phyloP scores from a whole-genome alignment of 129 eudicot species.

The Lactuca sativa region DNA sequence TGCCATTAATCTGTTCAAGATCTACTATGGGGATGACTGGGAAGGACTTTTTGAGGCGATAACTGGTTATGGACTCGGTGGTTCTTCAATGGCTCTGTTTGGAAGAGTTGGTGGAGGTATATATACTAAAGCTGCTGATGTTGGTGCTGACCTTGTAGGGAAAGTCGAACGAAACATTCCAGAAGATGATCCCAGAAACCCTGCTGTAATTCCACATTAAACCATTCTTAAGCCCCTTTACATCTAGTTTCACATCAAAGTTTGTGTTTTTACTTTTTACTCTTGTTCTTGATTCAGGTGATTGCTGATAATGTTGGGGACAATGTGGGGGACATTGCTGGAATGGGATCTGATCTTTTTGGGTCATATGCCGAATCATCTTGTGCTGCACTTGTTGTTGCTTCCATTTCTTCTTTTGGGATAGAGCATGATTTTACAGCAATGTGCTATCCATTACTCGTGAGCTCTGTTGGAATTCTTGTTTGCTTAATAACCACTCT shows the following conservation, averaged over 20 bases:
- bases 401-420: slow-evolving; percentile 80
- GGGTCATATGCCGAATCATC: slow-evolving; percentile 83
- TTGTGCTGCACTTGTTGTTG: slow-evolving; percentile 82
- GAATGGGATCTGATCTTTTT: slow-evolving; percentile 83
- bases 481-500: slow-evolving; percentile 72
- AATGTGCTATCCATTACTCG: slow-evolving; percentile 66
- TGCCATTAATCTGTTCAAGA: slow-evolving; percentile 55
- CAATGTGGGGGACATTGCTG: slow-evolving; percentile 83
- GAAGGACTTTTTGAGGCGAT: slow-evolving; percentile 79
- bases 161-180: slow-evolving; percentile 81
- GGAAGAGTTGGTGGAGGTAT: slow-evolving; percentile 86
- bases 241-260: neutral
- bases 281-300: slow-evolving; percentile 36
- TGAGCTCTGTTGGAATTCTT: slow-evolving; percentile 69
- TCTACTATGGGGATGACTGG: slow-evolving; percentile 82
- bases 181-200: slow-evolving; percentile 80
- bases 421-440: slow-evolving; percentile 62
- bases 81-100: slow-evolving; percentile 80
- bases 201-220: slow-evolving; percentile 56
- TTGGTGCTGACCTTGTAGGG: slow-evolving; percentile 82
- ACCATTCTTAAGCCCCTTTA: neutral
- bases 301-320: slow-evolving; percentile 85
- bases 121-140: slow-evolving; percentile 80
- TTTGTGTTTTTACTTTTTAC: neutral
- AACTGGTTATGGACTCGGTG: slow-evolving; percentile 82